Percentiles rank a stretch among this genome's conserved stretches.
Conservation (phyloP, 352 stramenopile species). For the Phytopythium chamaehyphon region DNA sequence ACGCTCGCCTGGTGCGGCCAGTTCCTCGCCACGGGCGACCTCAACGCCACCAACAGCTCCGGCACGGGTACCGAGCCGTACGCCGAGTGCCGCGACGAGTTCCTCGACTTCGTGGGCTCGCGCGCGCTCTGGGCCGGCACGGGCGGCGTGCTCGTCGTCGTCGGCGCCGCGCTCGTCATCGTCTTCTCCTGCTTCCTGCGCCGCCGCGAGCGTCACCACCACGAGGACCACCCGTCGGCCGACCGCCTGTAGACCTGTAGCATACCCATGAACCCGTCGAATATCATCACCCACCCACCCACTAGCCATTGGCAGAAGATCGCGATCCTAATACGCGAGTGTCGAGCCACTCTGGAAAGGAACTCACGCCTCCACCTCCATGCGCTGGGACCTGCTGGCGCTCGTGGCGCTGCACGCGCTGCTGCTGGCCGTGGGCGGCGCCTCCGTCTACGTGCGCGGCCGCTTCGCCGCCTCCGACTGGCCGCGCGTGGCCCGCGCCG, state of each 20-base stretch:
- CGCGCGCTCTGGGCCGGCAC: constrained; percentile 33
- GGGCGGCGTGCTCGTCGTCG: constrained; percentile 31
- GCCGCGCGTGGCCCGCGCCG: constrained; percentile 1
- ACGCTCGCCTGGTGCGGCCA: constrained; percentile 62
- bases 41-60: constrained; percentile 18
- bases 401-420: constrained; percentile 3
- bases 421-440: constrained; percentile 2
- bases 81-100: constrained; percentile 37
- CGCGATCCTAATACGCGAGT: no score
- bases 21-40: constrained; percentile 30
- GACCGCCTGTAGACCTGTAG: constrained; percentile 9
- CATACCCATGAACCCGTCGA: background rate
- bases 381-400: constrained; percentile 6
- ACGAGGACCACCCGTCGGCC: constrained; percentile 8
- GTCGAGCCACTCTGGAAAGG: no score
- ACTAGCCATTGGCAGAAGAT: background rate
- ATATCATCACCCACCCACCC: constrained; percentile 5
- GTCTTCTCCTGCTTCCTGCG: constrained; percentile 40
- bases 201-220: constrained; percentile 22
- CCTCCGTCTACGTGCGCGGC: background rate
- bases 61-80: constrained; percentile 44
- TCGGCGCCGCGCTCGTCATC: constrained; percentile 38
- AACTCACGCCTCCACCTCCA: no score
- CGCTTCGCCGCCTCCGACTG: constrained; percentile 2
- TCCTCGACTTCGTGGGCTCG: constrained; percentile 39